Conservation (phyloP, 129 eudicot species). For the Flaveria brownii region DNA sequence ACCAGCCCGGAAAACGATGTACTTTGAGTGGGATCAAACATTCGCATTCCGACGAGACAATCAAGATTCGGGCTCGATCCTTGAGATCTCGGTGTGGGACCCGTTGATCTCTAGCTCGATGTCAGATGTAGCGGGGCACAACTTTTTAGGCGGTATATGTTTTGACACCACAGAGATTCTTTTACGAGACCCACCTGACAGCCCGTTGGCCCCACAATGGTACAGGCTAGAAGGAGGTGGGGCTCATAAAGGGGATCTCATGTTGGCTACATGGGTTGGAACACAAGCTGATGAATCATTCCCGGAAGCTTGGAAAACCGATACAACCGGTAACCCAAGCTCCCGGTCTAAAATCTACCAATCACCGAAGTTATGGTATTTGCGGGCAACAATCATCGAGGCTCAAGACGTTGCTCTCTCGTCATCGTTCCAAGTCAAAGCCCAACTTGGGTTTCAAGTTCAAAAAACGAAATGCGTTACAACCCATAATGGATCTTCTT, state of each 20-base stretch:
- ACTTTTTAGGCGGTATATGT: conserved; percentile 87
- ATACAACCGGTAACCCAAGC: conserved; percentile 63
- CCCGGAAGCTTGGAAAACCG: conserved; percentile 94
- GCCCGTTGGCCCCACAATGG: conserved; percentile 99
- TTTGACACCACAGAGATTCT: conserved; percentile 86
- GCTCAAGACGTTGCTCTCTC: conserved; percentile 66
- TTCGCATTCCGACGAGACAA: conserved; percentile 70
- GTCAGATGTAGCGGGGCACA: conserved; percentile 55
- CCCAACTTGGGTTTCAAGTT: conserved; percentile 78
- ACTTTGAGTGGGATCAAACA: conserved; percentile 95
- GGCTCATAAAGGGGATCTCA: conserved; percentile 75
- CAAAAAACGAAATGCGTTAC: conserved; percentile 56
- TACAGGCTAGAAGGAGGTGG: conserved; percentile 94
- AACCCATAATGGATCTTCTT: conserved; percentile 58
- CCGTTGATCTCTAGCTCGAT: conserved; percentile 42
- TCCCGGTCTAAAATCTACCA: conserved; percentile 75
- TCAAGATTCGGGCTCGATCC: conserved; percentile 61
- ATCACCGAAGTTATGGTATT: conserved; percentile 90
- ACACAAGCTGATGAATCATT: conserved; percentile 97
- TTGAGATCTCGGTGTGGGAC: conserved; percentile 94
- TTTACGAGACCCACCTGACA: conserved; percentile 91
- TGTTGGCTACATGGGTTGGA: conserved; percentile 97
- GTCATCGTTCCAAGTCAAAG: conserved; percentile 61
- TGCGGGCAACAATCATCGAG: conserved; percentile 66
- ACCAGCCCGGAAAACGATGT: conserved; percentile 64